Evolutionary conservation across 768 basidiomycete species (phyloP).

Genomic region (Neoboletus brunneissimus): DNA sequence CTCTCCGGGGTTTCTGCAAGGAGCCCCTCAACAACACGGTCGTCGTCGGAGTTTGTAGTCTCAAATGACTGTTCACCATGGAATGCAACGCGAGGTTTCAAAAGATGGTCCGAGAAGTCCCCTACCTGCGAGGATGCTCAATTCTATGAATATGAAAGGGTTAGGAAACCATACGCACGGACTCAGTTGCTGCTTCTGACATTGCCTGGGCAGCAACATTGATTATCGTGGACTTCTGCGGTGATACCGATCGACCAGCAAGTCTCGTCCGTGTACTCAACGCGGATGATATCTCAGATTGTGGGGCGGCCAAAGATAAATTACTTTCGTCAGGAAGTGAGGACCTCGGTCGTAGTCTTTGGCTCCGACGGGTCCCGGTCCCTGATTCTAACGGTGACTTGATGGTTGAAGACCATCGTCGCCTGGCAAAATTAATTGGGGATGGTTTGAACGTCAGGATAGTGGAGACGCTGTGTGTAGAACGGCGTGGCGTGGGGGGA

Average conservation of each 20-base stretch:
- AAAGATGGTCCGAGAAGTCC: constrained; percentile 23
- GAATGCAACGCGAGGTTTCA: constrained; percentile 28
- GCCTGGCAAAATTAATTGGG: constrained; percentile 60
- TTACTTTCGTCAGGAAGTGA: constrained; percentile 30
- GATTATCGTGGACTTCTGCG: constrained; percentile 27
- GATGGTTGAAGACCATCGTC: constrained; percentile 52
- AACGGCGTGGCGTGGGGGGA: constrained; percentile 24
- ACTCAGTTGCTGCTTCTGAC: constrained; percentile 27
- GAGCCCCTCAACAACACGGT: constrained; percentile 33
- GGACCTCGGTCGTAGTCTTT: constrained; percentile 34
- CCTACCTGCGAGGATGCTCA: constrained; percentile 30
- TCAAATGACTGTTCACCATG: constrained; percentile 33
- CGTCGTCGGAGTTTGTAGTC: constrained; percentile 37
- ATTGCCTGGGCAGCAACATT: constrained; percentile 20
- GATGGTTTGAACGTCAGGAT: constrained; percentile 58
- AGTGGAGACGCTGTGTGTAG: constrained; percentile 30
- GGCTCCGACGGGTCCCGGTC: constrained; percentile 33
- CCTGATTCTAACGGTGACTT: constrained; percentile 37
- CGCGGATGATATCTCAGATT: constrained; percentile 29
- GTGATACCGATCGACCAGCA: constrained; percentile 35
- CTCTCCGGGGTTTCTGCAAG: constrained; percentile 33
- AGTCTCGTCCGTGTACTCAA: constrained; percentile 30
- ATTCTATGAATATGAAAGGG: constrained; percentile 30
- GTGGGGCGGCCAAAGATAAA: constrained; percentile 26
- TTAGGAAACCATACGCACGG: constrained; percentile 30